A percentile compares a stretch with the other conserved stretches of the same genome.
Evolutionary conservation across 2,329 filamentous ascomycete species (phyloP).

Genomic region (Paecilomyces niveus): DNA sequence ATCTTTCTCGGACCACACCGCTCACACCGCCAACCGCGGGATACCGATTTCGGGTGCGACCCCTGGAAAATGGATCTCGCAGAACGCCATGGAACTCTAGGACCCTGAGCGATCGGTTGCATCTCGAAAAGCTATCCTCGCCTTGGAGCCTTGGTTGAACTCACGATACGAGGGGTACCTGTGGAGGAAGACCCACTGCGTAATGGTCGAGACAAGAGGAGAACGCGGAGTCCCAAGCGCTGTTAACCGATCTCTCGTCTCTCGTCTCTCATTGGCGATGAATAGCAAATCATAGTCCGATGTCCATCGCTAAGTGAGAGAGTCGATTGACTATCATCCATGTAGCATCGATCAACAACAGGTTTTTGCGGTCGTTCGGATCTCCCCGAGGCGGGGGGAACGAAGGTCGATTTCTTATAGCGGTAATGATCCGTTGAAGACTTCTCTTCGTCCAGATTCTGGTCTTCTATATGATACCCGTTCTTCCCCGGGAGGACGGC

Average conservation of each 20-base stretch:
- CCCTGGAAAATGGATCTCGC: neutral
- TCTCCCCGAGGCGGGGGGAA: neutral
- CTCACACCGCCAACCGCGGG: neutral
- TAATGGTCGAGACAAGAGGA: neutral
- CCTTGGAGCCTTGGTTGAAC: neutral
- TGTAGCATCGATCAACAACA: neutral
- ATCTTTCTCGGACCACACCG: neutral
- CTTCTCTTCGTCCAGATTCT: too few species aligned
- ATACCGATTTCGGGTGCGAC: neutral
- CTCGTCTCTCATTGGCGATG: neutral
- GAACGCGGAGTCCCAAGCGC: neutral
- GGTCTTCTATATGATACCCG: neutral
- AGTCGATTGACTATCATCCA: neutral
- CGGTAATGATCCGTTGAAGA: too few species aligned
- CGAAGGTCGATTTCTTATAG: neutral
- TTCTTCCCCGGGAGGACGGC: neutral
- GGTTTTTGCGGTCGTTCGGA: neutral
- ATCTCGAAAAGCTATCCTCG: neutral
- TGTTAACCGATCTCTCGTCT: neutral
- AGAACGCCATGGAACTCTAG: neutral
- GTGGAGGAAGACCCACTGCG: neutral
- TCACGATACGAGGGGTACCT: neutral
- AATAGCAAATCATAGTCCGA: neutral
- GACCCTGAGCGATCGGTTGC: neutral
- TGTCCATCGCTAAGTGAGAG: neutral